Evolutionary conservation across 1,139 yeast genomes (phyloP).

Genomic region (Geotrichum aggregatum): DNA sequence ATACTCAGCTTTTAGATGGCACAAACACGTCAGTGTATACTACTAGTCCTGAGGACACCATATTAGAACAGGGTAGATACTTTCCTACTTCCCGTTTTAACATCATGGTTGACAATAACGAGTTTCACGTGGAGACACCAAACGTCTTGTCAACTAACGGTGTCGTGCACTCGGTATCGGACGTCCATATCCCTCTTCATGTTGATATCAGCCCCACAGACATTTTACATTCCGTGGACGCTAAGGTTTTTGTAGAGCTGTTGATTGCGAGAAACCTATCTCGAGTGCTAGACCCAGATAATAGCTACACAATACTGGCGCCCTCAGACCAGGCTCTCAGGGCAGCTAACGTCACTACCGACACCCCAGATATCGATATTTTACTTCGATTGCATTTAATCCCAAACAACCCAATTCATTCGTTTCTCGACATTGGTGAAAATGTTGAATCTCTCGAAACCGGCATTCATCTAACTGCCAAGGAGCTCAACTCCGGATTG

Average conservation of each 20-base stretch:
- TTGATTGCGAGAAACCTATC: constrained; percentile 42
- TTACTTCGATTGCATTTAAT: constrained; percentile 68
- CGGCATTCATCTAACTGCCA: constrained; percentile 45
- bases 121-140: constrained; percentile 41
- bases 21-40: constrained; percentile 38
- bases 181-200: constrained; percentile 55
- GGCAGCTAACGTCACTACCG: constrained; percentile 50
- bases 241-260: constrained; percentile 47
- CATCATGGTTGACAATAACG: constrained; percentile 32
- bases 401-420: constrained; percentile 48
- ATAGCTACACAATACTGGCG: constrained; percentile 62
- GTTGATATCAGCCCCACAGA: constrained; percentile 55
- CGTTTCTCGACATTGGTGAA: constrained; percentile 35
- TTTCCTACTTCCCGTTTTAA: constrained; percentile 20
- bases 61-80: neutral
- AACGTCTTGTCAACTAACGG: constrained; percentile 82
- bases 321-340: constrained; percentile 62
- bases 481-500: constrained; percentile 34
- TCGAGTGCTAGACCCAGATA: constrained; percentile 34
- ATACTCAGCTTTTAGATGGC: constrained; percentile 37
- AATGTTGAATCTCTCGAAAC: constrained; percentile 44
- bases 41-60: neutral
- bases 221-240: constrained; percentile 50
- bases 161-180: constrained; percentile 68
- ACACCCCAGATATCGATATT: constrained; percentile 46